Evolutionary conservation across 192 early-diverging fungal genomes (phyloP).

Genomic region (Coemansia brasiliensis): DNA sequence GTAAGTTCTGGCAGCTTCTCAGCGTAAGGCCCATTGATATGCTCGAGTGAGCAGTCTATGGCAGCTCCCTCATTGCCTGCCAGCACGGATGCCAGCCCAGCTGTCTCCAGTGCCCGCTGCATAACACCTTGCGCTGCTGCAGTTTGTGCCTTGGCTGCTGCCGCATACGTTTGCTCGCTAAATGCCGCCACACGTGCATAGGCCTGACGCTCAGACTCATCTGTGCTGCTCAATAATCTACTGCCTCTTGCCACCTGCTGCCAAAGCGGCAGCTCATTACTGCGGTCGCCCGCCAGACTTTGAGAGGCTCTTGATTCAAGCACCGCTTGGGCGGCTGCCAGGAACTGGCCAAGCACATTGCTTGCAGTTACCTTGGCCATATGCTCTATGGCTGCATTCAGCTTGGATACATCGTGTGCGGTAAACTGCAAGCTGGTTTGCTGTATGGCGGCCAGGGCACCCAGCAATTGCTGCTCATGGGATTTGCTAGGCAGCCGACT

Average conservation of each 20-base stretch:
- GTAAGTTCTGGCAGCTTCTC: constrained; percentile 31
- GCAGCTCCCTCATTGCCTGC: constrained; percentile 18
- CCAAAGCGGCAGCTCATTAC: no score
- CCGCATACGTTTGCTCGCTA: constrained; percentile 26
- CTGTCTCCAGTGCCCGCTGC: constrained; percentile 32
- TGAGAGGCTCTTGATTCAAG: constrained; percentile 24
- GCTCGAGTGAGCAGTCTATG: constrained; percentile 24
- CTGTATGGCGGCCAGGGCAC: no score
- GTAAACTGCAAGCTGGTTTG: no score
- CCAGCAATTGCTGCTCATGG: no score
- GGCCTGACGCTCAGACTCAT: constrained; percentile 1
- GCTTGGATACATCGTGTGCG: no score
- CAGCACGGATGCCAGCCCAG: constrained; percentile 33
- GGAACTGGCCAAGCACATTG: constrained; percentile 31
- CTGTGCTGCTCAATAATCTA: no score
- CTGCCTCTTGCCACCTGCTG: no score
- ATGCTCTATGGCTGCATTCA: no score
- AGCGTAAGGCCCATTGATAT: constrained; percentile 21
- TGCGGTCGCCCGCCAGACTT: no score
- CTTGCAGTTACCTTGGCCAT: no score
- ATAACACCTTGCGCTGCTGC: constrained; percentile 2
- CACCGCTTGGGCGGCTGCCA: constrained; percentile 37
- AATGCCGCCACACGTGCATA: constrained; percentile 34
- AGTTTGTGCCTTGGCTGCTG: no score
- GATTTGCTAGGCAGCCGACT: no score